Evolutionary conservation across 2,329 filamentous ascomycete species (phyloP).

Genomic region (Mariannaea elegans): DNA sequence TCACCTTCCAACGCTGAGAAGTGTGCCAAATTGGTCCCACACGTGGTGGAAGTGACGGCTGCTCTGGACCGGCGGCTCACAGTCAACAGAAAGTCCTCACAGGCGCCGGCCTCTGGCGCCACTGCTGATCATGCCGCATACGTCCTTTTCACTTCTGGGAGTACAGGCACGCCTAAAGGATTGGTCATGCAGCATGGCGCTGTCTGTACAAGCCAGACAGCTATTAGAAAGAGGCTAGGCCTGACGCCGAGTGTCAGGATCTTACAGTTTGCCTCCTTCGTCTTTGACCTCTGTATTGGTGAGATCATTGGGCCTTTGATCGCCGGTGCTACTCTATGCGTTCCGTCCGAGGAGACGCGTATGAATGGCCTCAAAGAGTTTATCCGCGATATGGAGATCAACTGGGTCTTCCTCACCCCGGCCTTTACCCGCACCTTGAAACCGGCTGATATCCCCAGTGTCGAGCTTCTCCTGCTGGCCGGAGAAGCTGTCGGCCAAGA

Average conservation of each 20-base stretch:
- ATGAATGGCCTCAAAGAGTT: conserved; percentile 14
- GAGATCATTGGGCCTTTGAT: conserved; percentile 29
- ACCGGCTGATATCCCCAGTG: conserved; percentile 21
- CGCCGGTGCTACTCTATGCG: conserved; percentile 33
- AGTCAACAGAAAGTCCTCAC: neutral
- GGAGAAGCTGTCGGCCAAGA: conserved; percentile 32
- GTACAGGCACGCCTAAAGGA: conserved; percentile 36
- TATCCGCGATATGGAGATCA: conserved; percentile 25
- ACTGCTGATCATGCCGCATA: conserved; percentile 11
- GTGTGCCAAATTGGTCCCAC: no score
- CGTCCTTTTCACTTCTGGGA: conserved; percentile 37
- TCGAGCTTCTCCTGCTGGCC: conserved; percentile 28
- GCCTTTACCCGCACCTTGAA: conserved; percentile 29
- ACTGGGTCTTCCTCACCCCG: conserved; percentile 36
- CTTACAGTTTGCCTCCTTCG: conserved; percentile 38
- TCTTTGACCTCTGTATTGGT: conserved; percentile 33
- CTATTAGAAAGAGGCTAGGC: conserved; percentile 24
- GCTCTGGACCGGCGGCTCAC: neutral
- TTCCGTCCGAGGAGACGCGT: conserved; percentile 36
- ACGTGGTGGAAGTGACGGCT: neutral
- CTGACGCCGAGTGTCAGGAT: conserved; percentile 12
- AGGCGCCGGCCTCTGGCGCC: neutral
- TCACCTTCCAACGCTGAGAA: no score
- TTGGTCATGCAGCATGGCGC: conserved; percentile 33
- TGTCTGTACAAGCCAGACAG: conserved; percentile 16